Evolutionary conservation across 2,329 filamentous ascomycete species (phyloP), one percentile per base, ranked within the genome.

Genomic region (Beauveria sp.): DNA sequence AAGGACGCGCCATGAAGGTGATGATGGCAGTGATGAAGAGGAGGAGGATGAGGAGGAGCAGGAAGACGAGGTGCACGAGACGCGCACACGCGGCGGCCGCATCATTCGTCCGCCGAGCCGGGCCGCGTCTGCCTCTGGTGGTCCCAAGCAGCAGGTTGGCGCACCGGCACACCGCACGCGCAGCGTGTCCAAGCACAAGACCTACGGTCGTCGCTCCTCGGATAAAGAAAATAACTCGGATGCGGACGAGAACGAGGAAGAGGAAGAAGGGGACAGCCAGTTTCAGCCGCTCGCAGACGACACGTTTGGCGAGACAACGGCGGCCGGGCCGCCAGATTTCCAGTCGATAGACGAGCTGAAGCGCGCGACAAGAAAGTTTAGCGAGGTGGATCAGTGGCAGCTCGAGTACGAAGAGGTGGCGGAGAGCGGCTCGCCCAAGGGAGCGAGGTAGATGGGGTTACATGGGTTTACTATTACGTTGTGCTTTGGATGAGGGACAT

Each of bases 311-410:
- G 64, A 63, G 34, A 64, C 62, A 43, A 63, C 71, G 55, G 70
- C 71, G 67, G 73, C 74, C 65, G 67, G 71, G 55, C 71, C 72
- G 65, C 44, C 75, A 68, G 69, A 75, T 61, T 71, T 71, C 54
- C 70, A 74, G 7, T 69, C 79, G 53, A 75, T 79, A 26, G 72
- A 80, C 47, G 84, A 86, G 75, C 74, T 89, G 63, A 83, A 82
- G 71, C 76, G 79, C 55, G 83, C 84, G 46, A 77, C 77, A 10
- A 79, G 76, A 69, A 88, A 88, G 72, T 89, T 89, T 67, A 79
- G 82, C 70, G 86, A 89, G 72, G 86, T 89, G 46, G 86, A 89
- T 70, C 77, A 80, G 72, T 89, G 85, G 85, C 79, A 86, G 72
- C 73, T 89, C 63, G 84, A 85, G 55, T 89, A 83, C 71, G 86